phyloP scores from a whole-genome alignment of 345 rosid genomes.

The Linum lewisii region DNA sequence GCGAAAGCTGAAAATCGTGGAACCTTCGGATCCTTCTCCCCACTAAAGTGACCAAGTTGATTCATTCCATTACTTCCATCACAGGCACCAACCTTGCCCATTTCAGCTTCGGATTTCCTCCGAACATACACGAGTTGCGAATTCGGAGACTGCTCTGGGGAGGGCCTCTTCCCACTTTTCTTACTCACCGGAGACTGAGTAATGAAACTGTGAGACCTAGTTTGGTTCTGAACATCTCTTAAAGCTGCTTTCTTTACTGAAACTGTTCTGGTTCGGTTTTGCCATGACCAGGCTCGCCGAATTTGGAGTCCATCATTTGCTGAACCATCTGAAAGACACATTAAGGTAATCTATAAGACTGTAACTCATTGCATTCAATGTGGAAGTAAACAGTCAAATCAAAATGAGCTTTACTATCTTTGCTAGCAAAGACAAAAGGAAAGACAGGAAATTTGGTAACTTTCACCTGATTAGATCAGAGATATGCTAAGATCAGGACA shows the following conservation, averaged over 20 bases:
- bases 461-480: neutral
- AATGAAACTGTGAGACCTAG: conserved; percentile 30
- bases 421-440: no score
- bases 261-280: conserved; percentile 32
- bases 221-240: conserved; percentile 56
- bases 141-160: conserved; percentile 34
- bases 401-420: no score
- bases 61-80: no score
- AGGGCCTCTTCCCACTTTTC: conserved; percentile 38
- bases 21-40: conserved; percentile 33
- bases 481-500: no score
- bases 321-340: conserved; percentile 35
- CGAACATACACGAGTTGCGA: conserved; percentile 65
- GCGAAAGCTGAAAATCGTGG: conserved; percentile 28
- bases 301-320: conserved; percentile 36
- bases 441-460: no score
- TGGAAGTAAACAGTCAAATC: no score
- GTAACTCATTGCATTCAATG: no score
- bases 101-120: conserved; percentile 56
- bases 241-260: conserved; percentile 44
- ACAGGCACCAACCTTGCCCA: conserved; percentile 28
- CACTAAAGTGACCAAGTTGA: conserved; percentile 15
- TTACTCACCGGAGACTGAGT: conserved; percentile 30
- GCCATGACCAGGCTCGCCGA: conserved; percentile 27
- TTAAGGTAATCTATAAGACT: neutral